Conservation (phyloP, 345 rosid species). For the Aurinia saxatilis region DNA sequence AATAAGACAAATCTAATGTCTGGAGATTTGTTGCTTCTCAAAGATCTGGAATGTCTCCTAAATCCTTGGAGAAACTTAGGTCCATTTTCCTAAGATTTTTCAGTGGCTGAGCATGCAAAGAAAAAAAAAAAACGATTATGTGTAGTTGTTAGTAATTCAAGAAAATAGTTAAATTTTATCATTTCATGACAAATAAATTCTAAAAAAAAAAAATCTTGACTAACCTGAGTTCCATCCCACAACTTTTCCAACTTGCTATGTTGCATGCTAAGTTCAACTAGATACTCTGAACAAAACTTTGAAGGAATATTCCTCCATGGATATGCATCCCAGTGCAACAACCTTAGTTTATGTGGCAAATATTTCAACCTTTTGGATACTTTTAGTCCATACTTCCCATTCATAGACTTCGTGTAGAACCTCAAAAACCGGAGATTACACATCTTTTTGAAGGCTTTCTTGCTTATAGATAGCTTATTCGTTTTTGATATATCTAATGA, state of each 20-base stretch:
- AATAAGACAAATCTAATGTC: background rate
- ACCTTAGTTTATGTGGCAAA: conserved; percentile 2
- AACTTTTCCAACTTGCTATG: conserved; percentile 8
- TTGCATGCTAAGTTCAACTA: background rate
- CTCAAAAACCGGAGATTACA: conserved; percentile 11
- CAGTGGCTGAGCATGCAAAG: background rate
- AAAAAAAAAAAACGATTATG: background rate
- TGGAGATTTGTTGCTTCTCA: background rate
- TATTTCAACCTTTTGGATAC: background rate
- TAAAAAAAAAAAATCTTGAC: background rate
- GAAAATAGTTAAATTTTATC: too few species aligned
- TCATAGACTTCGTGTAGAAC: background rate
- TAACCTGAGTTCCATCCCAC: conserved; percentile 6
- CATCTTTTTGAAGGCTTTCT: conserved; percentile 11
- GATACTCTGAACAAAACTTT: background rate
- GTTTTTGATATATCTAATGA: background rate
- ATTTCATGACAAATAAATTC: too few species aligned
- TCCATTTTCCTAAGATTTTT: background rate
- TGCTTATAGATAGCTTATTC: background rate
- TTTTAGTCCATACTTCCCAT: background rate
- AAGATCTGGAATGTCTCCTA: background rate
- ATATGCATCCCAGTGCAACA: conserved; percentile 7
- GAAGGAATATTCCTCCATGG: conserved; percentile 15
- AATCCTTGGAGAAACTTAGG: background rate
- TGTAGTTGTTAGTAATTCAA: background rate